These are phyloP conservation scores for Apophysomyces sp. DNA, from an alignment of 371 early-diverging fungal genomes.

Conservation along the genomic window DNA sequence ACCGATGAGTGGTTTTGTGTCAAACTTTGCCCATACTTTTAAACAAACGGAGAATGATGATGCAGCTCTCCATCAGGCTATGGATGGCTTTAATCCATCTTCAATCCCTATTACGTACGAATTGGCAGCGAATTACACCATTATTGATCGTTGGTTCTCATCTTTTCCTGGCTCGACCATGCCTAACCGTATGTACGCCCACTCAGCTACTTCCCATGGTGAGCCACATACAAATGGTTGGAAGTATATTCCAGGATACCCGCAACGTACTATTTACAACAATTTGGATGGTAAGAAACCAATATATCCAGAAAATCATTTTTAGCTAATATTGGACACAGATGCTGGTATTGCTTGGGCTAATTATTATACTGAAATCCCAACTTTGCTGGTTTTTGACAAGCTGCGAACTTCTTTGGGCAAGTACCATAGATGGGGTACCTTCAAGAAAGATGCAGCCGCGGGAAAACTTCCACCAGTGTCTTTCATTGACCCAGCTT, in stretches of 20 bases:
- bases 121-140: constrained; percentile 26
- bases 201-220: constrained; percentile 24
- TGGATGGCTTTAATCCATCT: constrained; percentile 26
- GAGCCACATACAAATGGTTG: constrained; percentile 9
- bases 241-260: constrained; percentile 23
- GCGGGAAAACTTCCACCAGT: constrained; percentile 22
- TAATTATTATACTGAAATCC: constrained; percentile 21
- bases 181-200: constrained; percentile 35
- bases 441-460: constrained; percentile 21
- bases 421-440: constrained; percentile 15
- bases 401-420: constrained; percentile 15
- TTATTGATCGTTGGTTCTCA: constrained; percentile 27
- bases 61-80: constrained; percentile 19
- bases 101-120: constrained; percentile 27
- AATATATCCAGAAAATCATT: neutral
- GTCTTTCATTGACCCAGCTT: constrained; percentile 27
- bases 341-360: constrained; percentile 16
- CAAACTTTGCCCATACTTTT: constrained; percentile 12
- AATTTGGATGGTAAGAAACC: constrained; percentile 15
- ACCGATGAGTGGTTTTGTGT: constrained; percentile 29
- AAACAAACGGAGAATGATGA: constrained; percentile 12
- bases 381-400: constrained; percentile 19
- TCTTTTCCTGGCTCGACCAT: constrained; percentile 34
- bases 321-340: too few species aligned
- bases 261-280: constrained; percentile 31